These are phyloP conservation scores for Aspergillus funiculosus DNA, from an alignment of 495 filamentous ascomycete species.

Conservation along the genomic window DNA sequence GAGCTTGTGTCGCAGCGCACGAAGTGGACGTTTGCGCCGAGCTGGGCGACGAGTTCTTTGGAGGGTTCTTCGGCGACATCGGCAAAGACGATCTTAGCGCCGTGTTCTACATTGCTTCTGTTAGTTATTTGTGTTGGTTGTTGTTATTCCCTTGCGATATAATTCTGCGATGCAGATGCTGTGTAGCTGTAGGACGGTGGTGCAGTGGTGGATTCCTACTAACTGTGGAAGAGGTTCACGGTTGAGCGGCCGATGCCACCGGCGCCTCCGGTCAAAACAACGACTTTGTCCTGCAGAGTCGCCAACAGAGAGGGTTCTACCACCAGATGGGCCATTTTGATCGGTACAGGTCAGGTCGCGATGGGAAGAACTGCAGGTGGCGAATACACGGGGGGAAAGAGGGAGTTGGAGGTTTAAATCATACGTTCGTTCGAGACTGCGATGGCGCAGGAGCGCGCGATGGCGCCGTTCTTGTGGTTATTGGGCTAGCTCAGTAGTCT, in stretches of 20 bases:
- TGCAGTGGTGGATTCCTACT: neutral
- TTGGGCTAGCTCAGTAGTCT: too few species aligned
- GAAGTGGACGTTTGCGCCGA: neutral
- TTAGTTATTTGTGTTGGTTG: neutral
- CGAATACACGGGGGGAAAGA: too few species aligned
- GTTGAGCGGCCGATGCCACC: conserved; percentile 6
- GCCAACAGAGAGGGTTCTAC: neutral
- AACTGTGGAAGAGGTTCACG: conserved; percentile 5
- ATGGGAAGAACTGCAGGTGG: too few species aligned
- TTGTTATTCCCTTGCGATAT: too few species aligned
- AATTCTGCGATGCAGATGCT: too few species aligned
- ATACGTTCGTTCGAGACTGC: too few species aligned
- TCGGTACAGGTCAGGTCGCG: too few species aligned
- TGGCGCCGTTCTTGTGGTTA: too few species aligned
- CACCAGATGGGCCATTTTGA: conserved; percentile 5
- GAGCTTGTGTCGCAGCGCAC: conserved; percentile 6
- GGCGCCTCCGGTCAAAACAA: conserved; percentile 7
- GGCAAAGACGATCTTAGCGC: conserved; percentile 5
- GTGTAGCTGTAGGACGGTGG: too few species aligned
- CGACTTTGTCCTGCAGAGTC: conserved; percentile 5
- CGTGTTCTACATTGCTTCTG: neutral
- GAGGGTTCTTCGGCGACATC: neutral
- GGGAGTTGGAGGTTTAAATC: too few species aligned
- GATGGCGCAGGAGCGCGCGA: too few species aligned
- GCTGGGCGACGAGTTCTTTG: neutral